Evolutionary conservation across 2,329 filamentous ascomycete species (phyloP), one percentile per base, ranked within the genome.

Genomic region (Diaporthe velutina): DNA sequence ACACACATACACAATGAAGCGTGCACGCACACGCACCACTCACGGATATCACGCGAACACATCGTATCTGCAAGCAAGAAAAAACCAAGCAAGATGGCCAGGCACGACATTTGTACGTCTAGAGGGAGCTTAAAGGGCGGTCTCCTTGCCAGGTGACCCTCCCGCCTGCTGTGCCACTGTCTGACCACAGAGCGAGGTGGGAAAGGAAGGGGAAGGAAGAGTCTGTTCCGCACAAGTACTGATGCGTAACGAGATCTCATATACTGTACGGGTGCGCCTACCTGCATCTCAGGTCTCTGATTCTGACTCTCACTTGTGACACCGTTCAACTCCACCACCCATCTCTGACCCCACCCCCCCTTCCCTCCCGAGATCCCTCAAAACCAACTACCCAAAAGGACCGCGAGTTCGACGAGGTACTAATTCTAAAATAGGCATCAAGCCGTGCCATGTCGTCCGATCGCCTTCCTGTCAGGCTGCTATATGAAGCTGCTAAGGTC

Each of bases 261-360:
- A 77, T 77, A 77, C 75, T 75, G 75, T 77, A 78, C 73, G 79
- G 78, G 79, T 79, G 75, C 73, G 78, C 77, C 78, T 78, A 72
- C 70, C 66, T 79, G 78, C 78, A 79, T 76, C 40, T 33, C 19
- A 75, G 60, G 73, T 73, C 70, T 75, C 73, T 73, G 70, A 73
- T 75, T 68, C 40, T 58, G 50, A 68, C 57, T 61, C 64, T 73
- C 33, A 70, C 19, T 33, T 74, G 73, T 74, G 66, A 42, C 38
- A 45, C 55, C 52, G 33, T 45, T 52, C 68, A 7, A 42, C 35
- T 48, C 54, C 19, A 38, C 30, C 40, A 17, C 45, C 17, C 30
- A 48, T 30, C 22, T 48, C 40, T 12, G 3, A 38, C 42, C 25
- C 40, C 17, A 33, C 19, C 22, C 19, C 52, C 50, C 50, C n/a